Evolutionary conservation across 176 grass and related monocot genomes (phyloP).

Genomic region (Eleusine indica): DNA sequence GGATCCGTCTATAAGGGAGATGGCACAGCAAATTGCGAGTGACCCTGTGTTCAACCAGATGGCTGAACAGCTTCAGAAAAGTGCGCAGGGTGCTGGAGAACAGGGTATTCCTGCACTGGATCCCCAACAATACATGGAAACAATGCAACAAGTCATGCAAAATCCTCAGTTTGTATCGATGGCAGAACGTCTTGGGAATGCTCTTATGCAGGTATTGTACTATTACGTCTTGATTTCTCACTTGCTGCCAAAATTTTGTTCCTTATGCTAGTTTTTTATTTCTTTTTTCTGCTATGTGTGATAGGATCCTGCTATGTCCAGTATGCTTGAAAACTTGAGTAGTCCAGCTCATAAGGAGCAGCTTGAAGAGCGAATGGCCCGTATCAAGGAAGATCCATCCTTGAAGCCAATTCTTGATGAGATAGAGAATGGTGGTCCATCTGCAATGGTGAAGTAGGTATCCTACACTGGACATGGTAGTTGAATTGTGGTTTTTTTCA

Average conservation of each 20-base stretch:
- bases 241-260: background rate
- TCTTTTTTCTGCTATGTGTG: background rate
- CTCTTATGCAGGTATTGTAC: constrained; percentile 74
- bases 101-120: constrained; percentile 70
- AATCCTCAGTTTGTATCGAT: constrained; percentile 89
- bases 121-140: constrained; percentile 80
- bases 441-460: constrained; percentile 97
- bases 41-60: constrained; percentile 91
- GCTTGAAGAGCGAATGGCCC: constrained; percentile 80
- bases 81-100: constrained; percentile 63
- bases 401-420: constrained; percentile 91
- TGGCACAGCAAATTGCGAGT: constrained; percentile 81
- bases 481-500: background rate
- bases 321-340: constrained; percentile 77
- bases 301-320: constrained; percentile 88
- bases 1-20: constrained; percentile 94
- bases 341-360: constrained; percentile 86
- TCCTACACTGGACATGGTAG: background rate
- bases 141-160: constrained; percentile 90
- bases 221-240: background rate
- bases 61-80: constrained; percentile 87
- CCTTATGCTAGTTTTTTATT: background rate
- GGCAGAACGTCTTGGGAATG: constrained; percentile 82
- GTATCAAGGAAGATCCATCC: constrained; percentile 83
- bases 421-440: constrained; percentile 79